Evolutionary conservation across 495 filamentous ascomycete species (phyloP), one percentile per base, ranked within the genome.

Genomic region (Lasiosphaeriaceae sp.): DNA sequence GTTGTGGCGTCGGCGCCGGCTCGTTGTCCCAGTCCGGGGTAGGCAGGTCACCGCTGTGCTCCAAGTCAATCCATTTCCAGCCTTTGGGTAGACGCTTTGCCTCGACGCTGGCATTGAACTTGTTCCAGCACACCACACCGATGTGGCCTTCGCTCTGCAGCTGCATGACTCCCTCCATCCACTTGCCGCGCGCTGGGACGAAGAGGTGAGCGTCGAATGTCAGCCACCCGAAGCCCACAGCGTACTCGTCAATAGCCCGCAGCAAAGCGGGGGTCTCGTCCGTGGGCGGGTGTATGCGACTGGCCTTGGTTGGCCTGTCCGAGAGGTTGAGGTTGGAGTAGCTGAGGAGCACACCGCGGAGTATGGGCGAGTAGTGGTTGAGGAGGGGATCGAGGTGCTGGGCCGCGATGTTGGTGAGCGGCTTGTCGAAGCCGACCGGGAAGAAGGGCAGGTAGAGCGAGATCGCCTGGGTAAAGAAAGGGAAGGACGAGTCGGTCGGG

Each of bases 41-140:
- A 1, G 54, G 24, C 17, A 56, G 56, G 29, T 55, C 50, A 11
- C 46, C 39, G 19, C 58, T 55, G n/a, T 49, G 48, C 45, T 61
- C 58, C 1, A 71, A 45, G 19, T 79, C 75, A 2, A 78, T 66
- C 73, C 76, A 80, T 19, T 59, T 66, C 76, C 76, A 80, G n/a
- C 70, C 72, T 8, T 59, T 57, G 0, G 77, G 77, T 7, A 80
- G 52, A 2, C 77, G 70, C 31, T 62, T 71, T 1, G 77, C 69
- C 54, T 79, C 76, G 35, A 80, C 78, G 39, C 74, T 77, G 23
- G 75, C 76, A 50, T 80, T 80, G 66, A 79, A 79, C 60, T 71
- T 70, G 47, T 71, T 67, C 70, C 74, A 80, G 57, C 77, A 80
- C 34, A 78, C 71, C 26, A 79, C 68, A 9, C 77, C 77, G 17